These are phyloP conservation scores for Nectriaceae sp. DNA, from an alignment of 2,329 filamentous ascomycete species.

Conservation along the genomic window DNA sequence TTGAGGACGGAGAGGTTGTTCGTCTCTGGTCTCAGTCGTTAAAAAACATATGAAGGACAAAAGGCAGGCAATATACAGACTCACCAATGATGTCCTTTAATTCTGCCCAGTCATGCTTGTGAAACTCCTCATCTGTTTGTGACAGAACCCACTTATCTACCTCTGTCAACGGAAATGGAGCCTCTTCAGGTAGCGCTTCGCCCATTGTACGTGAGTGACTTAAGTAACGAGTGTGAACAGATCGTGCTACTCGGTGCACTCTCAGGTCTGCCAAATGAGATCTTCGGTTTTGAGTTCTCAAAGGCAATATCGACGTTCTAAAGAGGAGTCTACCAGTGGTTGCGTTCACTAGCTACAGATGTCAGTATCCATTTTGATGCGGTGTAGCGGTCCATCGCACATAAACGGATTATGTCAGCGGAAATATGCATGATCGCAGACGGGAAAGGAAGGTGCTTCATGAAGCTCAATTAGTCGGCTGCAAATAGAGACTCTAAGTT, in stretches of 20 bases:
- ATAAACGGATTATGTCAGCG: constrained; percentile 22
- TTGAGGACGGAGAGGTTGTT: constrained; percentile 75
- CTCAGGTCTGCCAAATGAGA: no score
- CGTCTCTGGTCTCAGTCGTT: constrained; percentile 35
- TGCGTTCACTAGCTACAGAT: no score
- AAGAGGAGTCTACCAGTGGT: no score
- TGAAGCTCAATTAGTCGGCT: no score
- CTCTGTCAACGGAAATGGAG: constrained; percentile 61
- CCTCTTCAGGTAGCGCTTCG: constrained; percentile 39
- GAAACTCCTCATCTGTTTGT: constrained; percentile 70
- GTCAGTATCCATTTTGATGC: no score
- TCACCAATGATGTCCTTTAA: constrained; percentile 68
- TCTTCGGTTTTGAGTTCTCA: no score
- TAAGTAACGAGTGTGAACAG: no score
- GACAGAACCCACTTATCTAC: constrained; percentile 60
- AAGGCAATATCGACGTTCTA: no score
- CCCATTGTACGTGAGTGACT: constrained; percentile 39
- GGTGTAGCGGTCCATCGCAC: constrained; percentile 18
- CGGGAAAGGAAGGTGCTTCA: no score
- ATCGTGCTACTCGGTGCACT: no score
- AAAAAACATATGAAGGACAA: background rate
- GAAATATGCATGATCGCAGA: background rate
- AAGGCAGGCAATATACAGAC: constrained; percentile 17
- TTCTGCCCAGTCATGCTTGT: constrained; percentile 71
- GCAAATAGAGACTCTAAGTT: no score